Evolutionary conservation across 2,329 filamentous ascomycete species (phyloP), one percentile per base, ranked within the genome.

Genomic region (Huntiella moniliformis): DNA sequence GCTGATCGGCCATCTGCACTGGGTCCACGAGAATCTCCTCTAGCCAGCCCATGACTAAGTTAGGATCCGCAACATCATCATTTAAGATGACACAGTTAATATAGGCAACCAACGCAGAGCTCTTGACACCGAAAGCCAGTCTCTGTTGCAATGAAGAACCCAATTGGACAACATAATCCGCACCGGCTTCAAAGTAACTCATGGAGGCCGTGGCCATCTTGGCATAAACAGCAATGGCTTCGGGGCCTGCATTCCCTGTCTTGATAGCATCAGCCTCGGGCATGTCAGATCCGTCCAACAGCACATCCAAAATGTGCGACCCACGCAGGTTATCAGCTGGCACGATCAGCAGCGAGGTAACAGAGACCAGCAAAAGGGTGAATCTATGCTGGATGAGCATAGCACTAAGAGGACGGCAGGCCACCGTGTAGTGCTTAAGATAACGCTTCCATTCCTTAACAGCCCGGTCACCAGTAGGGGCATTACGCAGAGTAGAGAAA

Each of bases 341-440:
- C 31, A 74, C 70, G 13, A 84, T 68, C 50, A 88, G 66, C 22
- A 88, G 69, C 11, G 83, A 82, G 2, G 83, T 84, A 45, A 75
- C 79, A 2, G 85, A 76, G 32, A 86, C 79, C 10, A 95, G 68
- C 31, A 96, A 73, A 60, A 77, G 79, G 70, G 92, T 85, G 58
- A 93, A 92, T 52, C 80, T 86, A 56, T 84, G 77, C 58, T 94
- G 86, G 16, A 98, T 63, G 4, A 96, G 70, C 79, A 95, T 91
- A 10, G 87, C 85, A 7, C 91, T 86, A 38, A 98, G 64, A 0
- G 92, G 88, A 15, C 84, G 74, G 7, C 82, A 82, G 49, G 75
- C 71, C 12, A 77, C 73, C 22, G 83, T 77, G 62, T 96, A 98
- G 51, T 87, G 82, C 38, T 80, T 82, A 47, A 84, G 65, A 60